A percentile compares a stretch with the other conserved stretches of the same genome.
phyloP scores from a whole-genome alignment of 2,329 filamentous ascomycete species.

The Dactylellina leptospora region DNA sequence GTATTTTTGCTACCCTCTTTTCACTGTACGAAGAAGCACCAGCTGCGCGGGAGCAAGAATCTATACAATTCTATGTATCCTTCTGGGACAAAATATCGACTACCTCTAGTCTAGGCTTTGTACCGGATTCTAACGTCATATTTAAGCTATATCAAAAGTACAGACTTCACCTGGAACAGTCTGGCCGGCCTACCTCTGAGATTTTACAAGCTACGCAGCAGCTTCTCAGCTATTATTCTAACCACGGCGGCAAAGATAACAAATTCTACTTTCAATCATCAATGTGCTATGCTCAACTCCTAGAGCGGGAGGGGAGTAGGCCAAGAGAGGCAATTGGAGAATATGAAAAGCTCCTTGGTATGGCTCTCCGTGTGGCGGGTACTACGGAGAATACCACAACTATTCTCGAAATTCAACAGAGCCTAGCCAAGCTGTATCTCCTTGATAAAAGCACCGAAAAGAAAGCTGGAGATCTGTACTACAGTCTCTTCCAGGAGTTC shows the following conservation, averaged over 20 bases:
- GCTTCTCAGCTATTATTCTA: constrained; percentile 10
- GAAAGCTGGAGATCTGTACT: constrained; percentile 32
- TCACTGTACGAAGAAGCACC: constrained; percentile 23
- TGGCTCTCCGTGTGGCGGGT: constrained; percentile 7
- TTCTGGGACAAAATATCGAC: constrained; percentile 33
- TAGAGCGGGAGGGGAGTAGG: constrained; percentile 17
- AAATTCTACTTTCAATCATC: constrained; percentile 23
- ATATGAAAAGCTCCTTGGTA: constrained; percentile 34
- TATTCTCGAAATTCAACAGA: constrained; percentile 41
- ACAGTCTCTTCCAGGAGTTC: constrained; percentile 32
- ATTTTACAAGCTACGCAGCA: constrained; percentile 2
- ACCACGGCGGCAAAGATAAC: constrained; percentile 14
- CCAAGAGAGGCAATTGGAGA: constrained; percentile 17
- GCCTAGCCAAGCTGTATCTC: constrained; percentile 34
- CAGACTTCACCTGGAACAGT: constrained; percentile 23
- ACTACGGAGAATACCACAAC: constrained; percentile 22
- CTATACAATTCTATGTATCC: constrained; percentile 12
- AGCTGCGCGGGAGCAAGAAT: constrained; percentile 3
- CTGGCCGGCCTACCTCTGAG: constrained; percentile 9
- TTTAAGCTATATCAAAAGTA: constrained; percentile 36
- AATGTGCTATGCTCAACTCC: constrained; percentile 26
- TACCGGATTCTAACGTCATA: constrained; percentile 20
- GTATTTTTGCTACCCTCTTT: constrained; percentile 17
- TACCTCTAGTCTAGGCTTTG: constrained; percentile 7
- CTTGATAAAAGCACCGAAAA: constrained; percentile 27